Evolutionary conservation across 257 asterid genomes (phyloP), one percentile per base, ranked within the genome.

Genomic region (Ajuga chamaepitys): DNA sequence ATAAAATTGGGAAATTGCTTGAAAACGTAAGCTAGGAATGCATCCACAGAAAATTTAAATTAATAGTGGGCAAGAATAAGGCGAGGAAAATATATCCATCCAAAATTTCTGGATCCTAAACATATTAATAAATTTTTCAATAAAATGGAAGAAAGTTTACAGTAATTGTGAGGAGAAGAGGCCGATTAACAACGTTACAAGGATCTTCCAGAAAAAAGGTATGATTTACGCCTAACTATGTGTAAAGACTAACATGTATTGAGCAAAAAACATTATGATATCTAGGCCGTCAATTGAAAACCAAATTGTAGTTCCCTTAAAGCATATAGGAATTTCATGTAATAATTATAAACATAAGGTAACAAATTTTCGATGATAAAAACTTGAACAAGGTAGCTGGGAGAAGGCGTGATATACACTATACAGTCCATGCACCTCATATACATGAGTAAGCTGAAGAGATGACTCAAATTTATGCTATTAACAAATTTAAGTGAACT

Each of bases 1-100:
- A 84, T 53, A 77, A 35, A 65, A 24, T 59, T 12, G 22, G 38
- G 22, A 50, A 53, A 62, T 35, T 62, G n/a, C n/a, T 50, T 14
- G 41, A 67, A 28, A 71, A 66, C 28, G 77, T 2, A 0, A 10
- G 32, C n/a, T n/a, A 21, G 11, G 50, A 40, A 40, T 62, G 26
- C 48, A 53, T 25, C 30, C 20, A 22, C 66, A 54, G 26, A 48
- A 24, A 46, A 57, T 58, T 35, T 61, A 44, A 9, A 45, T 64
- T 41, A 73, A 52, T 38, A 22, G 32, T 45, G 32, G 28, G 73
- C 10, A 44, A 52, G 51, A 50, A 70, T n/a, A 26, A n/a, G 41
- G 12, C 20, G 20, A 26, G 38, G 41, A 26, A 13, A 54, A 26
- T 26, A 14, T 22, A 26, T 26, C 41, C 60, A 7, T 18, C 35